A percentile compares a stretch with the other conserved stretches of the same genome.
Evolutionary conservation across 345 rosid genomes (phyloP).

Genomic region (Sisymbrium altissimum): DNA sequence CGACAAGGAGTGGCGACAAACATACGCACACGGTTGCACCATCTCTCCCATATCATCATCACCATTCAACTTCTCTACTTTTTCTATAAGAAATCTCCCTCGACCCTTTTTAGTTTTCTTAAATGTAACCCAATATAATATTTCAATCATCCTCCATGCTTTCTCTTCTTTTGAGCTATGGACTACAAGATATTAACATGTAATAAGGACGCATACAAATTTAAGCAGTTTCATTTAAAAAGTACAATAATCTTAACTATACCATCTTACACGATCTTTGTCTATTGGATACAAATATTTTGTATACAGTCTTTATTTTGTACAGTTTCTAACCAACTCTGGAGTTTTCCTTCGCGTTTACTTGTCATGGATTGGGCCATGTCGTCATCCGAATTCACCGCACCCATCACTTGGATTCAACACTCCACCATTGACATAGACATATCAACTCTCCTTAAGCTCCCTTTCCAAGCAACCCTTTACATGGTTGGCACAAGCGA

Average conservation of each 20-base stretch:
- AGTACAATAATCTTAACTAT: background rate
- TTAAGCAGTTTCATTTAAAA: background rate
- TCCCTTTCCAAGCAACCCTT: too few species aligned
- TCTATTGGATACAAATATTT: background rate
- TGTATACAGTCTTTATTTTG: background rate
- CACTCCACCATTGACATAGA: too few species aligned
- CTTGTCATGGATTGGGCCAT: background rate
- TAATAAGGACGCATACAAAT: background rate
- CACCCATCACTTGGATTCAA: too few species aligned
- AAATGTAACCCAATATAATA: background rate
- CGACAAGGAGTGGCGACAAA: slow-evolving; percentile 36
- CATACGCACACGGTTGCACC: slow-evolving; percentile 33
- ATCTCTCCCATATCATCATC: slow-evolving; percentile 23
- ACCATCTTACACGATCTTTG: background rate
- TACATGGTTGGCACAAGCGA: too few species aligned
- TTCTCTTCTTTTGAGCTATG: background rate
- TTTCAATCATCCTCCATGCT: background rate
- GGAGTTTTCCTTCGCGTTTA: background rate
- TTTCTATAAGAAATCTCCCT: background rate
- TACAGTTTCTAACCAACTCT: background rate
- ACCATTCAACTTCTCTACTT: background rate
- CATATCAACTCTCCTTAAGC: too few species aligned
- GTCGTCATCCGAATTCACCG: too few species aligned
- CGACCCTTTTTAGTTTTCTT: background rate
- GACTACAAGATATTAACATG: background rate